Evolutionary conservation across 1,139 yeast species (phyloP).

Genomic region (Geotrichum klebahnii): DNA sequence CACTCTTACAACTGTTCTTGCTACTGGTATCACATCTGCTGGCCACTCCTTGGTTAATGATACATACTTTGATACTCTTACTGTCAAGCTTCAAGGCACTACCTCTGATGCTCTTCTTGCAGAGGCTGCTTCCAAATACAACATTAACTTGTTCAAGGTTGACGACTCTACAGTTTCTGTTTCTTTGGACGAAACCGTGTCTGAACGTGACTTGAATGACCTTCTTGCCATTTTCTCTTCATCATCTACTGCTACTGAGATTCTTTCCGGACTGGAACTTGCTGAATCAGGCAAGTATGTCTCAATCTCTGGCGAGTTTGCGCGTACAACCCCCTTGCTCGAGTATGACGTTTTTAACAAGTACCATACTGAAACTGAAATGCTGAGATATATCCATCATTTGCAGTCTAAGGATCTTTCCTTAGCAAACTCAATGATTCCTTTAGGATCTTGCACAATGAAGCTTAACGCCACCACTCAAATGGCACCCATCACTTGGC

Average conservation of each 20-base stretch:
- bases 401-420: constrained; percentile 88
- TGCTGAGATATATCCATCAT: constrained; percentile 83
- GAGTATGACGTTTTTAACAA: constrained; percentile 75
- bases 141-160: constrained; percentile 73
- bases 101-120: constrained; percentile 55
- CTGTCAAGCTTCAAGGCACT: constrained; percentile 52
- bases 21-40: constrained; percentile 34
- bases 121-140: constrained; percentile 56
- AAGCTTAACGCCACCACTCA: constrained; percentile 91
- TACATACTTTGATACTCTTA: constrained; percentile 84
- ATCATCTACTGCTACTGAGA: constrained; percentile 23
- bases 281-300: constrained; percentile 16
- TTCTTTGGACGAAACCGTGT: constrained; percentile 82
- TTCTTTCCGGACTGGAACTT: constrained; percentile 21
- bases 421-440: constrained; percentile 93
- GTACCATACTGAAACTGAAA: constrained; percentile 90
- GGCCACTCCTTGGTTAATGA: constrained; percentile 53
- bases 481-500: constrained; percentile 92
- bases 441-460: constrained; percentile 97
- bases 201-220: constrained; percentile 54
- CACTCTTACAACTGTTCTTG: constrained; percentile 60
- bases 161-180: constrained; percentile 61
- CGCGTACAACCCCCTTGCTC: constrained; percentile 62
- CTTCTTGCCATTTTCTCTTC: constrained; percentile 51
- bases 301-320: constrained; percentile 50